Base-by-base conservation (phyloP, 331 rosid species). In the Phaseolus coccineus region DNA sequence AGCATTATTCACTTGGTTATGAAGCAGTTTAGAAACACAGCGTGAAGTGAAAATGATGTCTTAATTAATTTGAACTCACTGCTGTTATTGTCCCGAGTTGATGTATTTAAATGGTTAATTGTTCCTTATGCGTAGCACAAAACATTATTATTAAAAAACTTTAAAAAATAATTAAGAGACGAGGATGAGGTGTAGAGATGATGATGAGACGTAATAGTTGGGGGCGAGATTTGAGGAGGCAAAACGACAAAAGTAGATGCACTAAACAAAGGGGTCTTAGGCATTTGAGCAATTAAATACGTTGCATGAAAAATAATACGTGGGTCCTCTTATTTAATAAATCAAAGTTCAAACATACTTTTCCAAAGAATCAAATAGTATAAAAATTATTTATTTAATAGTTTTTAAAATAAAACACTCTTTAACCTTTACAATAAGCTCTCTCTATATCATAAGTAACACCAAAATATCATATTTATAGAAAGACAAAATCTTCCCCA, bases 161-260 rank as follows among this genome's bases (percentile, higher is more conserved):
- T 62, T 0, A 31, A 28, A 62, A 28, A 31, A 62, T 61, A 61
- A 30, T 62, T 31, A 31, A 14, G 68, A 28, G 40, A 59, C 39
- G 66, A 59, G 40, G 4, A 13, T 28, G 66, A 59, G 66, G 35
- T 27, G 40, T 16, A 7, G 0, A 64, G 61, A 30, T 61, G 7
- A 8, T 0, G 14, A 65, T n/a, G 47, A 39, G 52, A 44, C 51
- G 63, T 46, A 73, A 52, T 15, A 50, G 47, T 42, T 42, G 47
- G 47, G 53, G 69, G 68, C 55, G 76, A 88, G 58, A 81, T 76
- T 67, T 53, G 71, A 11, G 75, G 70, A 71, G 28, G 53, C 57
- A 65, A 84, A 81, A 76, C 71, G 87, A 87, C 85, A 85, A 84
- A 72, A 59, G 62, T 30, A 2, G 64, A 64, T 52, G 83, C 81